These are phyloP conservation scores for Crithidia fasciculata DNA, from an alignment of 208 protist genomes.

Conservation along the genomic window DNA sequence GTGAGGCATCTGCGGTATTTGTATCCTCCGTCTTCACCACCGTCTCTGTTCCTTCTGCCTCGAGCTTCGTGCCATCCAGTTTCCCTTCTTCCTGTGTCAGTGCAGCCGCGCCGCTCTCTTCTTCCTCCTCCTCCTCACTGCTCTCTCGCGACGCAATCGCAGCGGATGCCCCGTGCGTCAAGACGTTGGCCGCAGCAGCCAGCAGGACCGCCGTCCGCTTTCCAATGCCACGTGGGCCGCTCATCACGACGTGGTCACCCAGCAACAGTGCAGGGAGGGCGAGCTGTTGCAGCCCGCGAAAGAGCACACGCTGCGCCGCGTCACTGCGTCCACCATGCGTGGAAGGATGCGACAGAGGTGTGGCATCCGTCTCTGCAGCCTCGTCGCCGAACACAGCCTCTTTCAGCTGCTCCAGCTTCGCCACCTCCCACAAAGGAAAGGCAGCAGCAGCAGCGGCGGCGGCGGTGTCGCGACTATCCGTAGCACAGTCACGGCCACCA, in stretches of 20 bases:
- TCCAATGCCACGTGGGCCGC: conserved; percentile 58
- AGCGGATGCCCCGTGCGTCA: conserved; percentile 9
- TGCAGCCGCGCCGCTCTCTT: background rate
- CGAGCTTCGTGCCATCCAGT: background rate
- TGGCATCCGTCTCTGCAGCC: background rate
- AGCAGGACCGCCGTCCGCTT: conserved; percentile 63
- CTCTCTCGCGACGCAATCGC: background rate
- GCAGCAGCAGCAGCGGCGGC: background rate
- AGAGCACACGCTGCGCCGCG: conserved; percentile 16
- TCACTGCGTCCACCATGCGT: background rate
- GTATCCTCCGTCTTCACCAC: background rate
- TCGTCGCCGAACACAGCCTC: conserved; percentile 23
- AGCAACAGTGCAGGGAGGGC: conserved; percentile 65
- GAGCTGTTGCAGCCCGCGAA: conserved; percentile 62
- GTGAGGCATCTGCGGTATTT: background rate
- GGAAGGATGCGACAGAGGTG: too few species aligned
- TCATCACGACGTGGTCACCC: conserved; percentile 68
- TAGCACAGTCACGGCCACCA: conserved; percentile 4
- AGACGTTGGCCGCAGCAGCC: conserved; percentile 31
- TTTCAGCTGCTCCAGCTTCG: conserved; percentile 29
- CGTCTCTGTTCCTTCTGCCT: too few species aligned
- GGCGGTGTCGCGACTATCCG: too few species aligned
- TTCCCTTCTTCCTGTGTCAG: background rate
- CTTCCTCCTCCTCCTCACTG: conserved; percentile 13
- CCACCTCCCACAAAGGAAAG: conserved; percentile 22